Percentiles rank a stretch among this genome's conserved stretches.
Evolutionary conservation across 2,329 filamentous ascomycete species (phyloP).

Genomic region (Zasmidium citrigriseum): DNA sequence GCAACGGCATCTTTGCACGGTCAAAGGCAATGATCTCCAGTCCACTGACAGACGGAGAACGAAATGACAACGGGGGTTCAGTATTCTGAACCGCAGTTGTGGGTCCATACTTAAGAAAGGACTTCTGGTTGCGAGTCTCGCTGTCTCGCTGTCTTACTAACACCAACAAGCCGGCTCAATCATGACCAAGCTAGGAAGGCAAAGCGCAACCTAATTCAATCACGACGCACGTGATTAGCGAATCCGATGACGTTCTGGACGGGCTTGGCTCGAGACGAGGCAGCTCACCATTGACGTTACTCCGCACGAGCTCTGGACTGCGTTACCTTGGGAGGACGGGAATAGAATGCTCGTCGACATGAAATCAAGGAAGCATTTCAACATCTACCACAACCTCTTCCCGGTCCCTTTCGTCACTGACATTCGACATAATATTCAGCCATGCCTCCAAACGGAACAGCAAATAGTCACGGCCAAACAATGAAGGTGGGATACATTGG

Average conservation of each 20-base stretch:
- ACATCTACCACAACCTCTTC: too few species aligned
- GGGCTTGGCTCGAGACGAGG: background rate
- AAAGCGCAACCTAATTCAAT: background rate
- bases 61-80: background rate
- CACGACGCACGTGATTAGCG: background rate
- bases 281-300: background rate
- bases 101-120: background rate
- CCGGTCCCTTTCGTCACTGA: too few species aligned
- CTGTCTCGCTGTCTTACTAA: background rate
- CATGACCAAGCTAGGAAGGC: background rate
- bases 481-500: conserved; percentile 37
- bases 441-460: background rate
- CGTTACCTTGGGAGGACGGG: background rate
- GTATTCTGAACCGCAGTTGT: too few species aligned
- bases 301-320: background rate
- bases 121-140: background rate
- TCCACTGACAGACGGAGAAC: too few species aligned
- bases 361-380: too few species aligned
- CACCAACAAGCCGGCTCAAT: too few species aligned
- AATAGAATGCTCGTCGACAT: too few species aligned
- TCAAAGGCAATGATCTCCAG: background rate
- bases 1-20: background rate
- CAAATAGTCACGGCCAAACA: background rate
- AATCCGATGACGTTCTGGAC: background rate
- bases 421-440: too few species aligned